A percentile compares a stretch with the other conserved stretches of the same genome.
phyloP scores from a whole-genome alignment of 768 basidiomycete genomes.

The Coprinopsis cinerea region DNA sequence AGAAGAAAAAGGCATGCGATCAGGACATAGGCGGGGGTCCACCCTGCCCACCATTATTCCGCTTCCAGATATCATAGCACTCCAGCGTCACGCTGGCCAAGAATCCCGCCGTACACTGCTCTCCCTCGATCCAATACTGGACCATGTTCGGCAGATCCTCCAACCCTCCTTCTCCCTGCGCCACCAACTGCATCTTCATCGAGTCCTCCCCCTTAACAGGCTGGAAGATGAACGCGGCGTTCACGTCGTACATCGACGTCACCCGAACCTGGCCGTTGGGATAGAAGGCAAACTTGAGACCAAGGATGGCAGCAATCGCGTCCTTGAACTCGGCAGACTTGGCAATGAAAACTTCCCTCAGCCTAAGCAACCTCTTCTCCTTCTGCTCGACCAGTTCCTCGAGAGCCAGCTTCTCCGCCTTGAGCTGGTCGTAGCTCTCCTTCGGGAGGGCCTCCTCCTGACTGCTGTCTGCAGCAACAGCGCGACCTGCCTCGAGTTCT shows the following conservation, averaged over 20 bases:
- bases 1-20: neutral
- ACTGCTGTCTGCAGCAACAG: slow-evolving; percentile 9
- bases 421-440: slow-evolving; percentile 71
- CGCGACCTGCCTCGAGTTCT: slow-evolving; percentile 47
- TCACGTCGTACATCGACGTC: slow-evolving; percentile 85
- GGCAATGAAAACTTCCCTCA: slow-evolving; percentile 82
- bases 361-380: slow-evolving; percentile 71
- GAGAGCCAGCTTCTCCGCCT: slow-evolving; percentile 64
- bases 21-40: neutral
- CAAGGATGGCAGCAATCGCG: slow-evolving; percentile 83
- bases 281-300: slow-evolving; percentile 87
- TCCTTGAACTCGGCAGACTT: slow-evolving; percentile 91
- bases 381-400: slow-evolving; percentile 64
- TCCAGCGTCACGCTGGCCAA: slow-evolving; percentile 85
- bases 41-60: neutral
- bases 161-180: slow-evolving; percentile 68
- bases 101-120: slow-evolving; percentile 86
- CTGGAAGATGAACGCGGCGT: slow-evolving; percentile 84
- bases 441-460: slow-evolving; percentile 55
- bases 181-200: slow-evolving; percentile 65
- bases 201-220: slow-evolving; percentile 35
- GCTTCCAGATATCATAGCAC: slow-evolving; percentile 75
- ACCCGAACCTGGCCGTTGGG: slow-evolving; percentile 87
- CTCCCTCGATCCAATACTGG: slow-evolving; percentile 81
- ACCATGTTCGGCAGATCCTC: slow-evolving; percentile 70